Evolutionary conservation across 345 rosid genomes (phyloP).

Genomic region (Syzygium aromaticum): DNA sequence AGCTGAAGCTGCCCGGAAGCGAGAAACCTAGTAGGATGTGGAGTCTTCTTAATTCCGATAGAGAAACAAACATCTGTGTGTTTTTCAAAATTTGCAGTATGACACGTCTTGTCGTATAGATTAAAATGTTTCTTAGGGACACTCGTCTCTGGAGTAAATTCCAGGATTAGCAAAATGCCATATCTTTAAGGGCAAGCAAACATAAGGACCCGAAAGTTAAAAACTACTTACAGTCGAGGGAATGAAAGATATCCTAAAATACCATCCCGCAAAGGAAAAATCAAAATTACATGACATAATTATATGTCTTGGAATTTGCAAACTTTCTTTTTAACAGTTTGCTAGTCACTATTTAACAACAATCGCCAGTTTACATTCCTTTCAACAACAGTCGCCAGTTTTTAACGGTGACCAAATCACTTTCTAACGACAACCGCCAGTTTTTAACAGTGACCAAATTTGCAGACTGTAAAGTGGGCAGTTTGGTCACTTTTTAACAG

Average conservation of each 20-base stretch:
- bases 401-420: no score
- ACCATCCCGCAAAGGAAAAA: constrained; percentile 43
- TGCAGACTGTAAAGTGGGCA: no score
- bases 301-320: no score
- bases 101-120: not conserved
- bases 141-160: not conserved
- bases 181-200: not conserved
- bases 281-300: not conserved
- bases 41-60: not conserved
- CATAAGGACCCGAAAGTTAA: no score
- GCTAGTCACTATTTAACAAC: no score
- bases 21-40: not conserved
- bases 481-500: no score
- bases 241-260: constrained; percentile 64
- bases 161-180: not conserved
- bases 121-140: not conserved
- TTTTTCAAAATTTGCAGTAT: not conserved
- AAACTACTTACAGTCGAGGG: constrained; percentile 46
- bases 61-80: not conserved
- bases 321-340: no score
- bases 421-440: no score
- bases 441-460: no score
- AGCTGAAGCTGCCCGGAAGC: constrained; percentile 40
- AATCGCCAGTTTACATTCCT: no score
- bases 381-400: no score